Percentiles rank a stretch among this genome's conserved stretches.
Conservation (phyloP, 495 filamentous ascomycete species). For the Barbatosphaeria neglecta region DNA sequence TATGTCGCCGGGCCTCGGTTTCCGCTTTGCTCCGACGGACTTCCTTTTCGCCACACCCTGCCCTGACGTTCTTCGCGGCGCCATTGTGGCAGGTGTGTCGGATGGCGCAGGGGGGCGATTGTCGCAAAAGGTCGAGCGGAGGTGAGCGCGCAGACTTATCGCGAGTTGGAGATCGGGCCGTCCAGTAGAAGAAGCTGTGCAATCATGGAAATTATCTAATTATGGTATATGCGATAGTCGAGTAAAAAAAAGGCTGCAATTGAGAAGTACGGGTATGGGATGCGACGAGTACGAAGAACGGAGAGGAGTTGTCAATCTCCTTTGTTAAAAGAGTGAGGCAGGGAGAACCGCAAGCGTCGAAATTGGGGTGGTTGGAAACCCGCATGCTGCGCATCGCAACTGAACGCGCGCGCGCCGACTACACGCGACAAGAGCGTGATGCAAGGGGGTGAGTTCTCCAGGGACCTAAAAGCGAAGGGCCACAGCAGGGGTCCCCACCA, state of each 20-base stretch:
- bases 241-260: not conserved
- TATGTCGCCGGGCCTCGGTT: conserved; percentile 8
- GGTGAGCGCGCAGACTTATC: not conserved
- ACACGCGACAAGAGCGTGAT: not conserved
- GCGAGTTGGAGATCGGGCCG: not conserved
- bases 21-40: conserved; percentile 1
- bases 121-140: not conserved
- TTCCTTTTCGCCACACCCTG: not conserved
- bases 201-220: not conserved
- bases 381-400: not conserved
- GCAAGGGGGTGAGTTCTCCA: not conserved
- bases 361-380: conserved; percentile 5
- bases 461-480: no score
- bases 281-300: not conserved
- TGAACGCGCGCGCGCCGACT: not conserved
- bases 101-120: no score
- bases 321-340: not conserved
- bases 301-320: not conserved
- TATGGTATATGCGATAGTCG: not conserved
- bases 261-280: not conserved
- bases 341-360: not conserved
- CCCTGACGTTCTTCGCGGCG: not conserved
- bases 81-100: not conserved
- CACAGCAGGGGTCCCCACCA: no score
- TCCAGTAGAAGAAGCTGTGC: not conserved